phyloP scores from a whole-genome alignment of 257 asterid genomes.

The Nicotiana benthamiana region DNA sequence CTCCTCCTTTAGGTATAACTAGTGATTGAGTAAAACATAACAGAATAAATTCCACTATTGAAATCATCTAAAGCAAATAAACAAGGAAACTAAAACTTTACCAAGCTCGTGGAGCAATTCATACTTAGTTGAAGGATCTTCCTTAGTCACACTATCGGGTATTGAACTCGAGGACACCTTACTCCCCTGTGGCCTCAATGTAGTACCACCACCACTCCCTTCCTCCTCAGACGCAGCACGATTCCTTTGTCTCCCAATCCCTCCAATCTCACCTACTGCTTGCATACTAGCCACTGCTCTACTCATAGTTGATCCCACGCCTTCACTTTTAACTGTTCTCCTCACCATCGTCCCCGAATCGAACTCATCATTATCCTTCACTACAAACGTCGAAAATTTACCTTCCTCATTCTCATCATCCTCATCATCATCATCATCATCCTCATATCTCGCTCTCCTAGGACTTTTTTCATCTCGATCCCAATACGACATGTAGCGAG shows the following conservation, averaged over 20 bases:
- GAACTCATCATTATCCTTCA: slow-evolving; percentile 43
- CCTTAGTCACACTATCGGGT: slow-evolving; percentile 69
- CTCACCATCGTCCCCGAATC: slow-evolving; percentile 72
- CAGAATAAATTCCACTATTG: not conserved
- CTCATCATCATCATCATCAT: slow-evolving; percentile 27
- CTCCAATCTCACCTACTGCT: slow-evolving; percentile 56
- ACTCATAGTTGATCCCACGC: slow-evolving; percentile 65
- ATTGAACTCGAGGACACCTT: slow-evolving; percentile 76
- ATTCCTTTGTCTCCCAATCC: slow-evolving; percentile 47
- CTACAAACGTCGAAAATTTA: slow-evolving; percentile 80
- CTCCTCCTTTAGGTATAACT: not conserved
- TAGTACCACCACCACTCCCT: slow-evolving; percentile 14
- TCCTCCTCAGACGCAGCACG: slow-evolving; percentile 20
- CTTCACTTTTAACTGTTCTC: slow-evolving; percentile 30
- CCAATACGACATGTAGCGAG: slow-evolving; percentile 21
- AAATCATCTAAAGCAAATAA: not conserved
- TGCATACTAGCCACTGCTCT: slow-evolving; percentile 97
- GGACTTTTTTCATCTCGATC: slow-evolving; percentile 31
- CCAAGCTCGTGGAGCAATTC: slow-evolving; percentile 96
- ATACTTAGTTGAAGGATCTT: slow-evolving; percentile 86
- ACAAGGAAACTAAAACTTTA: slow-evolving; percentile 26
- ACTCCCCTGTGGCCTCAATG: slow-evolving; percentile 47
- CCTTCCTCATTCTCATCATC: slow-evolving; percentile 45
- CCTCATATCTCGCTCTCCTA: slow-evolving; percentile 3
- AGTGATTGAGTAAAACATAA: not conserved